Base-by-base conservation (phyloP, 371 early-diverging fungal species). In the Mortierella sp. region DNA sequence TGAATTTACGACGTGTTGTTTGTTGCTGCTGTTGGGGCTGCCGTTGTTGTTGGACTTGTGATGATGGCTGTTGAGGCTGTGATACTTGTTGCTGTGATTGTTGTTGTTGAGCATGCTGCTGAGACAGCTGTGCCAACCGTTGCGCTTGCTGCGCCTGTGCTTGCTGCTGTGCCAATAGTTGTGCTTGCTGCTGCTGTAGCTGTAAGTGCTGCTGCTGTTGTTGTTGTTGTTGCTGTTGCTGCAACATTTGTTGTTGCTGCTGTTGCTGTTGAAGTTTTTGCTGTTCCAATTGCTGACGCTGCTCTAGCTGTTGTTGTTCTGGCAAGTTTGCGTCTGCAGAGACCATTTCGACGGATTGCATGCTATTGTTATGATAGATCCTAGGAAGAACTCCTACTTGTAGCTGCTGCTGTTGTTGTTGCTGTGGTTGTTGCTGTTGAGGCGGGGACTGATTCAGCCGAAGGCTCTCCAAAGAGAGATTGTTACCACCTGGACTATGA, bases 1-100 rank as follows among this genome's bases (percentile, higher is more conserved):
- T 84, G 39, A 92, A 83, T 55, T 89, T 86, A 50, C 76, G 76
- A n/a, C 76, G 63, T 15, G 76, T 37, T 21, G 47, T n/a, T n/a
- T 57, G 64, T 14, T 55, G 56, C 37, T 52, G 59, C 15, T 34
- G 63, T 56, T 64, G 64, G 17, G 21, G 55, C 24, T 37, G 64
- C 59, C 55, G 60, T 14, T 46, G 55, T 39, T 46, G 56, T 17
- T 50, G 56, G 7, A 7, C 27, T 19, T 63, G 64, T 55, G 55
- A 32, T 59, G 59, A 14, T 63, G 63, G 15, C 48, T 44, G 47
- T 21, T 55, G 56, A 11, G 41, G 48, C 24, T 48, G 56, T 23
- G 31, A 41, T 27, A 37, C 34, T 42, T 57, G 57, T 37, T 57
- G 51, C 46, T n/a, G n/a, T n/a, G n/a, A n/a, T n/a, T n/a, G n/a